These are phyloP conservation scores for Penicillium paneum DNA, from an alignment of 2,329 filamentous ascomycete genomes.

Conservation along the genomic window DNA sequence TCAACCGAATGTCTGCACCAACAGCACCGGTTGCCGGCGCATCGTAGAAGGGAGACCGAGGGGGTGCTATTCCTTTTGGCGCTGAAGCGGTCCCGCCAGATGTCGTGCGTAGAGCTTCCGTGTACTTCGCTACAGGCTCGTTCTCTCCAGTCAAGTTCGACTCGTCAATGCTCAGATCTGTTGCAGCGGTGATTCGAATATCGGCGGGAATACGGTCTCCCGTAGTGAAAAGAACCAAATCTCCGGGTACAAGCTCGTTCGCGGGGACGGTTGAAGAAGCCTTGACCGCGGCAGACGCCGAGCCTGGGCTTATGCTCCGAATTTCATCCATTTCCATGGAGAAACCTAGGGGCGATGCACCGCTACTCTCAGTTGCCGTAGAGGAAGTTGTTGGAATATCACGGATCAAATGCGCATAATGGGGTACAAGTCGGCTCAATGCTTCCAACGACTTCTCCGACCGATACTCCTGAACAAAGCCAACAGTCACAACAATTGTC, in stretches of 20 bases:
- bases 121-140: slow-evolving; percentile 78
- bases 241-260: slow-evolving; percentile 81
- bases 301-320: slow-evolving; percentile 48
- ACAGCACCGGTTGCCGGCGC: slow-evolving; percentile 58
- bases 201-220: slow-evolving; percentile 96
- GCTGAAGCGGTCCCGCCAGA: slow-evolving; percentile 33
- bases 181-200: slow-evolving; percentile 85
- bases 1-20: slow-evolving; percentile 64
- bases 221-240: slow-evolving; percentile 89
- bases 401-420: slow-evolving; percentile 92
- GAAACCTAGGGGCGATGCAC: slow-evolving; percentile 16
- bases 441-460: slow-evolving; percentile 98
- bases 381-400: slow-evolving; percentile 35
- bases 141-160: slow-evolving; percentile 97
- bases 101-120: slow-evolving; percentile 55
- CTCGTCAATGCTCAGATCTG: slow-evolving; percentile 89
- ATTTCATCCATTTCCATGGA: slow-evolving; percentile 49
- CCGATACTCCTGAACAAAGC: slow-evolving; percentile 94
- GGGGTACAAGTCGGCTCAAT: slow-evolving; percentile 86
- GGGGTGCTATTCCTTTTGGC: slow-evolving; percentile 35
- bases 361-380: slow-evolving; percentile 20
- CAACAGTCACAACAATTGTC: slow-evolving; percentile 93
- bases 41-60: slow-evolving; percentile 56
- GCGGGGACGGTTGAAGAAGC: slow-evolving; percentile 84
- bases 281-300: slow-evolving; percentile 63